Evolutionary conservation across 805 yeast genomes (phyloP), one percentile per base, ranked within the genome.

Genomic region (Zygotorulaspora danielsina): DNA sequence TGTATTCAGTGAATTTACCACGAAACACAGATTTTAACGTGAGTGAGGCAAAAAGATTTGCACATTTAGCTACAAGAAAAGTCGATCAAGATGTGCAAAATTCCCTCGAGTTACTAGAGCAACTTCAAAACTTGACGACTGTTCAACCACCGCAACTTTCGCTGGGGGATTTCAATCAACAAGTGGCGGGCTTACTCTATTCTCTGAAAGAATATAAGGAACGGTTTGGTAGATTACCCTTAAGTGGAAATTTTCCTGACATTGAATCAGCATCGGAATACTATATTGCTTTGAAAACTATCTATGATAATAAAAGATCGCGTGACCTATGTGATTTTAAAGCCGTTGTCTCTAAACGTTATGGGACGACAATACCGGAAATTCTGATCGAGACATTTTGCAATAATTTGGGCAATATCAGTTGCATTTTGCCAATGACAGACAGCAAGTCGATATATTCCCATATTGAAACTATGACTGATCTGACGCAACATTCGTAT

Each of bases 251-350:
- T 7, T 20, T 44, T 12, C 44, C 47, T 3, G 47, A 44, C 21
- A 90, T 90, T 96, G 82, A 84, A 15, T 76, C 95, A 0, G 77
- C 79, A 45, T 81, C 96, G 0, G 59, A 63, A 6, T 67, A 67
- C 39, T 90, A 84, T 57, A 67, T 81, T 2, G 58, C 53, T 6
- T 61, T 90, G 25, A 83, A 79, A 55, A 53, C 53, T 0, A 50
- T 86, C 3, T 90, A 85, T 54, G 58, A 70, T 12, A 63, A 56
- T 1, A 44, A 34, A 34, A 81, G 81, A 51, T 12, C n/a, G 10
- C 27, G 19, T 11, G 43, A 39, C 17, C 3, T 30, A 15, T 12
- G 6, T 11, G 18, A 12, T 19, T 39, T 39, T 11, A 27, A 24
- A 12, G 28, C 11, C 3, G 15, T 38, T 1, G 19, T 38, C 10